Evolutionary conservation across 768 basidiomycete species (phyloP), one percentile per base, ranked within the genome.

Genomic region (Boletus barrowsii): DNA sequence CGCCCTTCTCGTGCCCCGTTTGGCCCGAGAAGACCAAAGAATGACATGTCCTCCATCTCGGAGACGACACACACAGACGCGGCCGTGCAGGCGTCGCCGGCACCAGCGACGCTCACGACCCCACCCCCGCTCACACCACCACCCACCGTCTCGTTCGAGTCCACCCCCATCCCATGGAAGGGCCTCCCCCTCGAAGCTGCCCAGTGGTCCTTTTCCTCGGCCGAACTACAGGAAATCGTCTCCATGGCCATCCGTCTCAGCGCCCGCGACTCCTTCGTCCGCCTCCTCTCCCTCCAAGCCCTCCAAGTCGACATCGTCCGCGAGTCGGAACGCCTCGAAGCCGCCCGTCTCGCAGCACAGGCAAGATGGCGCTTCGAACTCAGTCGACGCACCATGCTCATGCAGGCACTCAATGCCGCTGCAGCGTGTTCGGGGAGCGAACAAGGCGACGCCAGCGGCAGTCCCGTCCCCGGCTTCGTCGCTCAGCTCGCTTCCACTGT

Each of bases 181-280:
- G 83, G 81, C 3, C 72, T 90, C 55, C 80, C 87, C 0, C 72
- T 88, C 24, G 86, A 90, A 55, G 84, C 83, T 1, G 88, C 88
- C 10, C 86, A 65, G 73, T 90, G 71, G 81, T 82, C 66, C 66
- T 80, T 63, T 58, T 73, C 62, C 72, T 88, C 77, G 1, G 30
- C 67, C 14, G 70, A 80, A 57, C 78, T 90, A 30, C 89, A 90
- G 63, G 75, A 80, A 22, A 80, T 89, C 54, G 88, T 89, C 18
- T 84, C 87, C 30, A 76, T 80, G 8, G 86, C 87, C 5, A 88
- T 91, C 59, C 81, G 86, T 14, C 73, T 79, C 18, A 87, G 86
- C 10, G 83, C 86, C 0, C 76, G 78, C 55, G 85, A 87, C 54
- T 83, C 85, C 3, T 87, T 83, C 60, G 81, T 90, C 47, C 86